Percentiles rank a stretch among this genome's conserved stretches.
phyloP scores from a whole-genome alignment of 2,329 filamentous ascomycete genomes.

The Thermoascus crustaceus region DNA sequence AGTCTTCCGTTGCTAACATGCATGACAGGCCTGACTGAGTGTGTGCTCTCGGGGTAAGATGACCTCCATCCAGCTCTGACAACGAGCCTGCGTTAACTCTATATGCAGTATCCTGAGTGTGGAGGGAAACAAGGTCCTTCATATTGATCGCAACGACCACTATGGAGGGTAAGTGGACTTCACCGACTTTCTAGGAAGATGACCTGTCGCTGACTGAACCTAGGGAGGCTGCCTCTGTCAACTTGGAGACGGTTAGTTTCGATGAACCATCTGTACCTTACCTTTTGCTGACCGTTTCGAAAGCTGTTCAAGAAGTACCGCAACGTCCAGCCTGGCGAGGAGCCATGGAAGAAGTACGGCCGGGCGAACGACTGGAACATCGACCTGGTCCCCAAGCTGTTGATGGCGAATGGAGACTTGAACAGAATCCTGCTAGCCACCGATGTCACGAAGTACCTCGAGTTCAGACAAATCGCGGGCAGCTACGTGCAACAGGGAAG shows the following conservation, averaged over 20 bases:
- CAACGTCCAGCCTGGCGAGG: slow-evolving; percentile 67
- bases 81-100: slow-evolving; percentile 13
- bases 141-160: slow-evolving; percentile 97
- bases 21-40: slow-evolving; percentile 81
- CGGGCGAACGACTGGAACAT: slow-evolving; percentile 99
- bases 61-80: not conserved
- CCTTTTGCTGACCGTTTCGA: slow-evolving; percentile 23
- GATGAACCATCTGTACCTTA: not conserved
- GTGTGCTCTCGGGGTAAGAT: slow-evolving; percentile 88
- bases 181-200: slow-evolving; percentile 4
- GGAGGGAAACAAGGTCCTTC: slow-evolving; percentile 97
- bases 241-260: slow-evolving; percentile 74
- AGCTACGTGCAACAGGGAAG: slow-evolving; percentile 90
- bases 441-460: slow-evolving; percentile 79
- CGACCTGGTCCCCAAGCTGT: slow-evolving; percentile 93
- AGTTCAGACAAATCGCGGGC: slow-evolving; percentile 91
- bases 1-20: slow-evolving; percentile 24
- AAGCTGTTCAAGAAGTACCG: slow-evolving; percentile 96
- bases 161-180: slow-evolving; percentile 76
- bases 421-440: slow-evolving; percentile 98
- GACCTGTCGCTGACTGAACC: slow-evolving; percentile 22
- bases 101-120: slow-evolving; percentile 75
- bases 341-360: slow-evolving; percentile 98
- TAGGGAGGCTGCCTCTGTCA: slow-evolving; percentile 91
- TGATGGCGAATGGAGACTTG: slow-evolving; percentile 97